phyloP scores from a whole-genome alignment of 768 basidiomycete genomes.

The Candolleomyces efflorescens region DNA sequence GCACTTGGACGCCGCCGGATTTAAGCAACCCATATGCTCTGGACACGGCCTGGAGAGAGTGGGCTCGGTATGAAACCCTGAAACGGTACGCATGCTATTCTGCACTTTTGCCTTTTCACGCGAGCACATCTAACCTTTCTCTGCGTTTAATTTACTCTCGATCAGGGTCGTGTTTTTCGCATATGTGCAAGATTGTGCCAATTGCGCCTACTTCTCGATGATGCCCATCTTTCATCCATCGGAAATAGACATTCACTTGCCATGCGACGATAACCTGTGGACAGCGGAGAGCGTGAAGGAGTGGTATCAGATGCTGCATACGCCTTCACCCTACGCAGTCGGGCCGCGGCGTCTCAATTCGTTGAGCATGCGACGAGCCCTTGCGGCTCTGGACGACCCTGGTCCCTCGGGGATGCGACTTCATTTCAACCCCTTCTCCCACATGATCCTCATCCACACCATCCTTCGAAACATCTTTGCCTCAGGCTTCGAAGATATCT shows the following conservation, averaged over 20 bases:
- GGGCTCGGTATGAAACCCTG: conserved; percentile 52
- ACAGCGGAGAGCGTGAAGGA: conserved; percentile 39
- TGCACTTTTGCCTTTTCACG: conserved; percentile 3
- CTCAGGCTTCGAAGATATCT: conserved; percentile 8
- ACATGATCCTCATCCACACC: conserved; percentile 43
- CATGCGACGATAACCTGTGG: conserved; percentile 57
- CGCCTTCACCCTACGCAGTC: conserved; percentile 37
- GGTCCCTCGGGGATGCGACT: conserved; percentile 23
- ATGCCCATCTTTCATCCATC: conserved; percentile 41
- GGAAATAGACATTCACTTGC: conserved; percentile 49
- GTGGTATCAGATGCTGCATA: conserved; percentile 42
- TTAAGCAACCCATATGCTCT: conserved; percentile 29
- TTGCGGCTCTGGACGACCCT: conserved; percentile 30
- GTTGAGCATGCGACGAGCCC: conserved; percentile 33
- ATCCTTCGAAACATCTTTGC: conserved; percentile 39
- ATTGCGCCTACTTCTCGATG: conserved; percentile 50
- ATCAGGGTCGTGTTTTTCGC: conserved; percentile 42
- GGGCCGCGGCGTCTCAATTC: conserved; percentile 31
- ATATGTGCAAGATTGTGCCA: conserved; percentile 55
- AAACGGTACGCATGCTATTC: conserved; percentile 40
- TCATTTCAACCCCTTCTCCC: conserved; percentile 36
- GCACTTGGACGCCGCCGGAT: conserved; percentile 41
- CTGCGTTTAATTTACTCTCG: conserved; percentile 2
- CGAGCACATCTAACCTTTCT: conserved; percentile 8
- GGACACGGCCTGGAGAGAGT: conserved; percentile 50